Percentiles rank a stretch among this genome's conserved stretches.
Conservation (phyloP, 2,329 filamentous ascomycete species). For the Dendrostoma leiphaemia region DNA sequence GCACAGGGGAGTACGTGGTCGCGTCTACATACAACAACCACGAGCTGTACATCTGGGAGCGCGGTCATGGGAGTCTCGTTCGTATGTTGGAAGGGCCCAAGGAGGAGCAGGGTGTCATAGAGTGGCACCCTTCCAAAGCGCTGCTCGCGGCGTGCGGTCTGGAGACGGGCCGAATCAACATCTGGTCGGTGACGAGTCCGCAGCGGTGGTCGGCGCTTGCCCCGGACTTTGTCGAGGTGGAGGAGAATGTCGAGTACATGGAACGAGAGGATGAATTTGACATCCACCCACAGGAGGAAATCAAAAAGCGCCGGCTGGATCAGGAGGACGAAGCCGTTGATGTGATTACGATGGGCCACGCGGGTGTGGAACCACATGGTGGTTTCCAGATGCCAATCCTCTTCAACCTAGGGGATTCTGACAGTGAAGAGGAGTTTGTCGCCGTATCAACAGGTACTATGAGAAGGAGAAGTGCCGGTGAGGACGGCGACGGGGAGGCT, state of each 20-base stretch:
- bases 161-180: slow-evolving; percentile 89
- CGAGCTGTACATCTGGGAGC: slow-evolving; percentile 97
- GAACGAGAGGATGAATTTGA: slow-evolving; percentile 98
- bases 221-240: slow-evolving; percentile 94
- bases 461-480: slow-evolving; percentile 78
- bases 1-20: slow-evolving; percentile 91
- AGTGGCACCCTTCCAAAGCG: slow-evolving; percentile 91
- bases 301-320: slow-evolving; percentile 86
- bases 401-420: slow-evolving; percentile 89
- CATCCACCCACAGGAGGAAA: slow-evolving; percentile 91
- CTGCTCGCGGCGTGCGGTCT: slow-evolving; percentile 88
- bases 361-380: slow-evolving; percentile 56
- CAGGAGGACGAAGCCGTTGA: slow-evolving; percentile 93
- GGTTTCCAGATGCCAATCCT: slow-evolving; percentile 87
- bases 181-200: slow-evolving; percentile 93
- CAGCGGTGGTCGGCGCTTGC: slow-evolving; percentile 97
- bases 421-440: slow-evolving; percentile 87
- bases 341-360: slow-evolving; percentile 73
- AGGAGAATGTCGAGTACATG: slow-evolving; percentile 96
- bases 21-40: slow-evolving; percentile 98
- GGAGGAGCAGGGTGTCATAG: slow-evolving; percentile 92
- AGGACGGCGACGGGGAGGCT: slow-evolving; percentile 63
- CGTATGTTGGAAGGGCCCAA: slow-evolving; percentile 97
- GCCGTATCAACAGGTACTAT: slow-evolving; percentile 75
- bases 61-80: slow-evolving; percentile 86